Evolutionary conservation across 2,329 filamentous ascomycete genomes (phyloP), one percentile per base, ranked within the genome.

Genomic region (Diaporthe capsici): DNA sequence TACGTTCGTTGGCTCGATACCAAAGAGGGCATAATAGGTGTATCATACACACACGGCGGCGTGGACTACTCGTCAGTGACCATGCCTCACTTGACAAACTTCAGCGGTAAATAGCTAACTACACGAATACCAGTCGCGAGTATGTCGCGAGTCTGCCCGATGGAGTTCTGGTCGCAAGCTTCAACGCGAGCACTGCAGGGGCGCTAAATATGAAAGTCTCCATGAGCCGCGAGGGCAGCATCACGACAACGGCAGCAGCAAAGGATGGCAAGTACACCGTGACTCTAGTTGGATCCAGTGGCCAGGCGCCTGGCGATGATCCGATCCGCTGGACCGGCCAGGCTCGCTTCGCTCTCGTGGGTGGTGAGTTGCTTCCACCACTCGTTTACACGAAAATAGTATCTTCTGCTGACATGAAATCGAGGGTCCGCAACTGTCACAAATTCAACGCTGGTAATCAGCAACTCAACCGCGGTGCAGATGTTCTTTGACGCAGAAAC

Each of bases 311-410:
- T 10, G 44, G 37, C 28, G 42, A 67, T 6, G 28, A 49, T 12
- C 61, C 61, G 20, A 67, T 67, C 10, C 61, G 61, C 44, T 67
- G 61, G 61, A 67, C 61, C 17, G 61, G 61, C 28, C 61, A 51
- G 61, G 61, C 61, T 34, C 42, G 42, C 28, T 67, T 67, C 10
- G 61, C 44, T 37, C 61, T 67, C 42, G 17, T 22, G 12, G 61
- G 22, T 25, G 61, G 61, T 67, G 39, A 28, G 61, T 65, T 63
- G 12, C 12, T 17, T 1, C 15, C 6, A 61, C 17, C 22, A 3
- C 6, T 39, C 31, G 4, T 17, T 22, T 6, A 10, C 9, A 42
- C 7, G 22, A 42, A 7, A 28, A 47, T 7, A 13, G 8, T 22
- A 31, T 15, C 4, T 12, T 25, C 4, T 37, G 22, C 63, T 67